A percentile compares a stretch with the other conserved stretches of the same genome.
phyloP scores from a whole-genome alignment of 768 basidiomycete genomes.

The Lactarius psammicola region DNA sequence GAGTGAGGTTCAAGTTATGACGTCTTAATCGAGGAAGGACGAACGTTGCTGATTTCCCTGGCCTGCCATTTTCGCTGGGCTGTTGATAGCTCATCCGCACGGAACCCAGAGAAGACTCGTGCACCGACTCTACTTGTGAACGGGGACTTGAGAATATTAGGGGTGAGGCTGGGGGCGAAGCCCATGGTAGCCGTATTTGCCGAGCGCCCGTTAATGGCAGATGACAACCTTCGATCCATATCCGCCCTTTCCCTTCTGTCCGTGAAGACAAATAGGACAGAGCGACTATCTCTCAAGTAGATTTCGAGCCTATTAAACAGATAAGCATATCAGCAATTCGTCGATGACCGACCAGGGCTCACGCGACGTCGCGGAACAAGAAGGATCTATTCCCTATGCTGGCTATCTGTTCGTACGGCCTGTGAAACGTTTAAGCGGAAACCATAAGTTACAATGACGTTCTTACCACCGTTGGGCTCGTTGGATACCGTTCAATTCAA shows the following conservation, averaged over 20 bases:
- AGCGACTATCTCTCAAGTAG: constrained; percentile 90
- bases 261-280: constrained; percentile 78
- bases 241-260: constrained; percentile 63
- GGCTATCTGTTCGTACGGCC: constrained; percentile 77
- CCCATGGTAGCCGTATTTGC: constrained; percentile 30
- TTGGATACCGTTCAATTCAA: constrained; percentile 78
- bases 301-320: constrained; percentile 65
- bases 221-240: constrained; percentile 52
- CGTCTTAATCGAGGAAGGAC: constrained; percentile 6
- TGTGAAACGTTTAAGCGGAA: constrained; percentile 33
- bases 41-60: constrained; percentile 89
- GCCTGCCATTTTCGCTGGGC: constrained; percentile 86
- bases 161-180: constrained; percentile 38
- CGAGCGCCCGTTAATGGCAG: constrained; percentile 42
- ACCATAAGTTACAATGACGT: background rate
- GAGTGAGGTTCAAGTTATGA: constrained; percentile 9
- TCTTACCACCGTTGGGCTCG: constrained; percentile 79
- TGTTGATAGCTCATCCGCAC: constrained; percentile 58
- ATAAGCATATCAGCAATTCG: background rate
- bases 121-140: constrained; percentile 53
- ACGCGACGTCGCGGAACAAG: constrained; percentile 91
- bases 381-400: constrained; percentile 80
- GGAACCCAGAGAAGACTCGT: constrained; percentile 49
- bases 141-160: constrained; percentile 54
- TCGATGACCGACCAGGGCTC: constrained; percentile 35